Base-by-base conservation (phyloP, 2,329 filamentous ascomycete species). In the Basipetospora chlamydospora region DNA sequence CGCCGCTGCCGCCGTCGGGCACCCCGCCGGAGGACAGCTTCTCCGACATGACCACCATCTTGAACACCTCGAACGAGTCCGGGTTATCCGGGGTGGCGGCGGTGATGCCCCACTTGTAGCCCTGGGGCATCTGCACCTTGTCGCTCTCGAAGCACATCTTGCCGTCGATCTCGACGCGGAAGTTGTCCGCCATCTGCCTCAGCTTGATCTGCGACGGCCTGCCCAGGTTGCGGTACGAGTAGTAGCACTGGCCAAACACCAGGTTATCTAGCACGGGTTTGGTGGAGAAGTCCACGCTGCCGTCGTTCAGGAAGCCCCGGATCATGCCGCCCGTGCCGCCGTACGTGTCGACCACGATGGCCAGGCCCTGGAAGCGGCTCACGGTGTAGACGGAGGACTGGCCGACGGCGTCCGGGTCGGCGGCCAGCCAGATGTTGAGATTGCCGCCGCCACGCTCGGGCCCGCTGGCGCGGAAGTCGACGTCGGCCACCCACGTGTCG, bases 61-160 rank as follows among this genome's bases (percentile, higher is more conserved):
- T 92, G 66, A 87, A 90, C 45, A 94, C 58, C 58, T 98, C 90
- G 50, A 95, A 93, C 5, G 85, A 93, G 59, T 98, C 90, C 1
- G 90, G 86, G 48, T 77, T 87, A 46, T 96, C 88, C 21, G 84
- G 82, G 3, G 84, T 88, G 12, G 84, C 82, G 28, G 88, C 90
- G 10, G 81, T 85, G 46, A 98, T 63, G 48, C 90, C 90, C 46
- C 94, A 83, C 53, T 73, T 71, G 62, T 96, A 92, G 46, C 83
- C 83, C 2, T 68, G 49, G 3, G 88, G 90, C 17, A 98, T 69
- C 42, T 64, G 66, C 49, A 96, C 69, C 64, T 84, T 81, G 56
- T 77, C 63, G 36, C 77, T 88, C 51, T 84, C 73, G 60, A 98
- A 95, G 64, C 90, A 98, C 28, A 73, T 61, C 37, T 69, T 66